phyloP scores from a whole-genome alignment of 2,329 filamentous ascomycete species.

The Dryadomyces sulphureus region DNA sequence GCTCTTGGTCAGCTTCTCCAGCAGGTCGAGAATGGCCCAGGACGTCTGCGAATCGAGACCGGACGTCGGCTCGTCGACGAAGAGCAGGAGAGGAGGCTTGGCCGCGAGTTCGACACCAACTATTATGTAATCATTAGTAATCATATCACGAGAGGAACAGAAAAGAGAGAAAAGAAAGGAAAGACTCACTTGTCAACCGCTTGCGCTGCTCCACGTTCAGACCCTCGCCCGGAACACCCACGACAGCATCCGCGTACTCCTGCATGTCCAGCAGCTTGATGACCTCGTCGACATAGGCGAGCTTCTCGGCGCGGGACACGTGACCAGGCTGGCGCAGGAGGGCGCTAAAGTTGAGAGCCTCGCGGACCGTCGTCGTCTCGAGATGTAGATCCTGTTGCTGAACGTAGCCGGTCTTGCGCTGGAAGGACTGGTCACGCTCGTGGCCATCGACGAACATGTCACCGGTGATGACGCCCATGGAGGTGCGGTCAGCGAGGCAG shows the following conservation, averaged over 20 bases:
- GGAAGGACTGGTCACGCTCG: constrained; percentile 66
- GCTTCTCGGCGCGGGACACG: constrained; percentile 61
- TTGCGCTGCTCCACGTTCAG: constrained; percentile 57
- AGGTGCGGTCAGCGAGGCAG: constrained; percentile 70
- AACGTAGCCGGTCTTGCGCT: constrained; percentile 82
- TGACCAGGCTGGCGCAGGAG: constrained; percentile 69
- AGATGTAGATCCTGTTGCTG: constrained; percentile 88
- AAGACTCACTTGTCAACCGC: constrained; percentile 48
- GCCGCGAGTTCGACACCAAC: constrained; percentile 94
- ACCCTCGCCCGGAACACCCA: constrained; percentile 81
- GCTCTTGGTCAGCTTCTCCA: constrained; percentile 78
- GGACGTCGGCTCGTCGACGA: constrained; percentile 92
- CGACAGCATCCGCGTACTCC: constrained; percentile 76
- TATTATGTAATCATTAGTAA: neutral
- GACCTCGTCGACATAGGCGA: constrained; percentile 78
- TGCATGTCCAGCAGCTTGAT: constrained; percentile 87
- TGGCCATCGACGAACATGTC: constrained; percentile 58
- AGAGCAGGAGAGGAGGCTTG: constrained; percentile 76
- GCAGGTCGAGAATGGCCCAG: constrained; percentile 76
- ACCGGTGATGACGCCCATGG: constrained; percentile 77
- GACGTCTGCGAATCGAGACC: constrained; percentile 87
- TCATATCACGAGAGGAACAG: neutral
- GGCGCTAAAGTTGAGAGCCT: constrained; percentile 76
- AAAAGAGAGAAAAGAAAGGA: neutral
- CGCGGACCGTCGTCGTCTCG: constrained; percentile 70